Conservation (phyloP, 2,329 filamentous ascomycete genomes). For the Colletotrichum viniferum region DNA sequence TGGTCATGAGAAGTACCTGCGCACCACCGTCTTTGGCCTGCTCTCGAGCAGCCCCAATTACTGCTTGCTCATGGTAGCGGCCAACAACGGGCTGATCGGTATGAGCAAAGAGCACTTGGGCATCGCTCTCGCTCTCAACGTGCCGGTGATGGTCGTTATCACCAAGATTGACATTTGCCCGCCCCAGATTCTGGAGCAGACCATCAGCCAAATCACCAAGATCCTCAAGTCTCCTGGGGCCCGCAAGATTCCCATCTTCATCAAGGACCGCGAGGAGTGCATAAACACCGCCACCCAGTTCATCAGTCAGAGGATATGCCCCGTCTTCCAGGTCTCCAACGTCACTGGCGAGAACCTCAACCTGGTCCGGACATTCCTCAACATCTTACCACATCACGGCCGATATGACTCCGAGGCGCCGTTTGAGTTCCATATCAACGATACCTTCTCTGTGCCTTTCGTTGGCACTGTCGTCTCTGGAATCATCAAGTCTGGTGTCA, state of each 20-base stretch:
- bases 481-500: conserved; percentile 84
- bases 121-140: conserved; percentile 91
- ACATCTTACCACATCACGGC: conserved; percentile 92
- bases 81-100: conserved; percentile 94
- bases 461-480: conserved; percentile 96
- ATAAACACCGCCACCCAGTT: conserved; percentile 97
- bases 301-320: conserved; percentile 92
- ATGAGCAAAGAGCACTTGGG: conserved; percentile 99
- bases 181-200: conserved; percentile 92
- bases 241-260: conserved; percentile 93
- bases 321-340: conserved; percentile 97
- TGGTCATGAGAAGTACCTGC: conserved; percentile 92
- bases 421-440: conserved; percentile 95
- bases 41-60: conserved; percentile 96
- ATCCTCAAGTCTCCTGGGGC: conserved; percentile 95
- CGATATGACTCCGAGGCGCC: conserved; percentile 87
- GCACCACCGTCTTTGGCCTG: conserved; percentile 95
- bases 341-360: conserved; percentile 93
- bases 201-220: conserved; percentile 86
- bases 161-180: conserved; percentile 99
- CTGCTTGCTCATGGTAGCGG: conserved; percentile 96
- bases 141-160: conserved; percentile 96
- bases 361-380: conserved; percentile 89
- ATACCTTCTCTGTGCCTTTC: conserved; percentile 97
- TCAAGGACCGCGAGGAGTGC: conserved; percentile 88